A percentile compares a stretch with the other conserved stretches of the same genome.
Evolutionary conservation across 2,329 filamentous ascomycete genomes (phyloP).

Genomic region (Alternaria ventricosa): DNA sequence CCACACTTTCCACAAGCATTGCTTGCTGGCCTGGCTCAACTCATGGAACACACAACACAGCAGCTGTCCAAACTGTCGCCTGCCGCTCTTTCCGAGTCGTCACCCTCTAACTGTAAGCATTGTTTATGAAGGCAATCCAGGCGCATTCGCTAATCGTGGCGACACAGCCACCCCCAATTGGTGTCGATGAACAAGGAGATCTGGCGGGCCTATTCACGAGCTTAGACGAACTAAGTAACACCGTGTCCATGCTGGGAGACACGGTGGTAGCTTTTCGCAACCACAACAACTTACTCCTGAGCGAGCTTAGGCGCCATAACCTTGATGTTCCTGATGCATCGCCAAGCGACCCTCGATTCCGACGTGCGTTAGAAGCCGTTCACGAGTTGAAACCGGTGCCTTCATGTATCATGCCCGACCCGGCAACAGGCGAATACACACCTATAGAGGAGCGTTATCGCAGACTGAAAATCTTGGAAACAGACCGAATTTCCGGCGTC

Average conservation of each 20-base stretch:
- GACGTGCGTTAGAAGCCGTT: background rate
- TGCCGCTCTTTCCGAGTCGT: background rate
- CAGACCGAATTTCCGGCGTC: background rate
- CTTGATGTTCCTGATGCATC: background rate
- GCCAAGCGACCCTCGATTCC: background rate
- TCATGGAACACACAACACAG: background rate
- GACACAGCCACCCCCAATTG: background rate
- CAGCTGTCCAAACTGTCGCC: background rate
- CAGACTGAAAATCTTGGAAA: background rate
- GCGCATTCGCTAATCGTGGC: background rate
- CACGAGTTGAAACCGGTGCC: background rate
- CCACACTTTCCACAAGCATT: background rate
- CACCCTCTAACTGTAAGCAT: background rate
- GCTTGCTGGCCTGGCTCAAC: background rate
- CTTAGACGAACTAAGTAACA: background rate
- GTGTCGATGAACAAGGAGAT: background rate
- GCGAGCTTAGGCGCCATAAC: background rate
- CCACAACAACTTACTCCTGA: background rate
- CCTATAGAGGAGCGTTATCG: background rate
- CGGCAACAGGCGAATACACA: background rate
- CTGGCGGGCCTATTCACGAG: background rate
- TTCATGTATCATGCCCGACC: background rate
- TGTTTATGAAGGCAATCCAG: background rate
- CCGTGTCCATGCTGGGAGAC: background rate
- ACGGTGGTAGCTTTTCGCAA: background rate